Conservation (phyloP, 1,284 basidiomycete genomes). For the Fistulinella staudtii region DNA sequence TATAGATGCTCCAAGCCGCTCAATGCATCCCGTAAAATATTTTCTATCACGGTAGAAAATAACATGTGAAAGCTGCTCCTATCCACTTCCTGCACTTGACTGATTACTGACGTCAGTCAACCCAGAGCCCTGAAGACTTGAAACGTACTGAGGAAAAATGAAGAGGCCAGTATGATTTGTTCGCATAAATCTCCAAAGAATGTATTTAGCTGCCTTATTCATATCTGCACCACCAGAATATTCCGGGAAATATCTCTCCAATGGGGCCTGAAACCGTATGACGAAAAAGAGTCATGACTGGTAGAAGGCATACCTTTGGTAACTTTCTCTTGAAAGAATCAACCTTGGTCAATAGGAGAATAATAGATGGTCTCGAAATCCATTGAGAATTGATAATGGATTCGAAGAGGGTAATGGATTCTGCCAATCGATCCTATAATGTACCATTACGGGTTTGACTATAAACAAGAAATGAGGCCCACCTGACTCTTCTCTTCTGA, state of each 20-base stretch:
- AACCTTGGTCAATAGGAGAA: too few species aligned
- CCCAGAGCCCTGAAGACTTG: neutral
- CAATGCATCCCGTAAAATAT: neutral
- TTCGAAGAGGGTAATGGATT: slow-evolving; percentile 91
- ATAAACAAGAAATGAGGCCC: slow-evolving; percentile 31
- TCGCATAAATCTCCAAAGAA: slow-evolving; percentile 96
- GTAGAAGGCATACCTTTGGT: slow-evolving; percentile 54
- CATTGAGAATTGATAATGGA: slow-evolving; percentile 96
- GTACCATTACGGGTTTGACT: neutral
- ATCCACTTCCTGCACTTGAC: slow-evolving; percentile 77
- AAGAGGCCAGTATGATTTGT: slow-evolving; percentile 88
- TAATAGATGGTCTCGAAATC: slow-evolving; percentile 93
- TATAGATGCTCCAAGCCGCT: neutral
- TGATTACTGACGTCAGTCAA: slow-evolving; percentile 25
- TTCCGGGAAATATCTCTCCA: slow-evolving; percentile 91
- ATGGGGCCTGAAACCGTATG: slow-evolving; percentile 53
- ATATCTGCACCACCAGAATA: slow-evolving; percentile 93
- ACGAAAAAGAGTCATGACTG: neutral
- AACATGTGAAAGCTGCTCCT: slow-evolving; percentile 84
- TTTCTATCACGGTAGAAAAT: slow-evolving; percentile 94
- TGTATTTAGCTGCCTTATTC: slow-evolving; percentile 99
- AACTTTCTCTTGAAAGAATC: slow-evolving; percentile 89
- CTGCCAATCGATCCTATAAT: slow-evolving; percentile 88
- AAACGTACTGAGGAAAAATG: too few species aligned
- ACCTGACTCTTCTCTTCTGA: slow-evolving; percentile 81